A percentile compares a stretch with the other conserved stretches of the same genome.
Evolutionary conservation across 1,284 basidiomycete species (phyloP).

Genomic region (Gomphus bonarii): DNA sequence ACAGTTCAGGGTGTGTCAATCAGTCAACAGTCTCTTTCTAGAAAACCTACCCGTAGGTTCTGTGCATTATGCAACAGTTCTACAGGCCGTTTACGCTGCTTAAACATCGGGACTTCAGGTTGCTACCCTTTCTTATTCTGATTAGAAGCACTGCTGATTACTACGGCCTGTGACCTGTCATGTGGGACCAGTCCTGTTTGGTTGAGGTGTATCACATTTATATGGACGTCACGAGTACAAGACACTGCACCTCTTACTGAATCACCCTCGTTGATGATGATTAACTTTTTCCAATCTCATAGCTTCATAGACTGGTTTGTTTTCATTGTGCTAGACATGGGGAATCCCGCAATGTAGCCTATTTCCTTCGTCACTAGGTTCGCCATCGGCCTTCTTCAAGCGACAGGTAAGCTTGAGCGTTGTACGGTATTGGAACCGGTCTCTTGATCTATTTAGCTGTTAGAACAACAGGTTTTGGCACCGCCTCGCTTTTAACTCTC

Average conservation of each 20-base stretch:
- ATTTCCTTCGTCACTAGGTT: conserved; percentile 66
- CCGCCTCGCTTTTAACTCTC: conserved; percentile 62
- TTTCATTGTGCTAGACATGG: conserved; percentile 84
- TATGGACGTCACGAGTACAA: conserved; percentile 42
- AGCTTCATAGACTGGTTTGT: conserved; percentile 80
- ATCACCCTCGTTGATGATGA: conserved; percentile 92
- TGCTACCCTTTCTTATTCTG: conserved; percentile 50
- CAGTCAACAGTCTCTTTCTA: conserved; percentile 85
- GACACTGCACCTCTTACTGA: conserved; percentile 84
- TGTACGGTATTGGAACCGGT: not conserved
- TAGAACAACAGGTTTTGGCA: conserved; percentile 80
- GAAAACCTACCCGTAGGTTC: conserved; percentile 71
- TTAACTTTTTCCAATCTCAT: conserved; percentile 91
- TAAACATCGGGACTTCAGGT: not conserved
- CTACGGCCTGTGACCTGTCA: conserved; percentile 55
- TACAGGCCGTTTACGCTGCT: not conserved
- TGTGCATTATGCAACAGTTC: conserved; percentile 19
- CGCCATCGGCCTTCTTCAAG: conserved; percentile 59
- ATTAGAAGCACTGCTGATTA: conserved; percentile 89
- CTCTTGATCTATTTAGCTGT: conserved; percentile 39
- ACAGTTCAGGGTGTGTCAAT: conserved; percentile 89
- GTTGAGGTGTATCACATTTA: conserved; percentile 34
- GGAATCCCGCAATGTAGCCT: conserved; percentile 58
- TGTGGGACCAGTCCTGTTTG: conserved; percentile 55
- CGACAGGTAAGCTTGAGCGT: conserved; percentile 23